Conservation (phyloP, 2,329 filamentous ascomycete species). For the Stagonosporopsis tanaceti region DNA sequence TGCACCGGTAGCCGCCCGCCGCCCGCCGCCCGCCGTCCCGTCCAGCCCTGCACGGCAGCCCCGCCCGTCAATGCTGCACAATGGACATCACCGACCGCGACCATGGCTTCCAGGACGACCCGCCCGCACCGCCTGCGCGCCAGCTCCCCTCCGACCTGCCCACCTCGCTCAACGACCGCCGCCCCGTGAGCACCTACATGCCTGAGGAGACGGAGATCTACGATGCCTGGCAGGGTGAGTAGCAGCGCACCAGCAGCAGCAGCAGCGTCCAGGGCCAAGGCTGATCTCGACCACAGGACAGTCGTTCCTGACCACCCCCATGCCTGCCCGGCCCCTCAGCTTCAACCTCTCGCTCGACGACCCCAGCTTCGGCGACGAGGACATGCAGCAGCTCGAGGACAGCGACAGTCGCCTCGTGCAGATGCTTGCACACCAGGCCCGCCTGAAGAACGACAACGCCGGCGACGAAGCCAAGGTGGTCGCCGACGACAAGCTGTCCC, state of each 20-base stretch:
- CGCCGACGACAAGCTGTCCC: conserved; percentile 74
- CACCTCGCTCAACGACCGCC: conserved; percentile 88
- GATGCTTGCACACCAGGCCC: conserved; percentile 95
- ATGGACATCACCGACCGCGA: conserved; percentile 49
- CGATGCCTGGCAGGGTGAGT: conserved; percentile 94
- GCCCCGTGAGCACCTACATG: conserved; percentile 67
- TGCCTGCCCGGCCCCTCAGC: conserved; percentile 81
- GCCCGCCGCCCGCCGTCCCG: background rate
- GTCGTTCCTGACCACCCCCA: conserved; percentile 89
- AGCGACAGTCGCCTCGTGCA: conserved; percentile 90
- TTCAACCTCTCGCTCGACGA: conserved; percentile 89
- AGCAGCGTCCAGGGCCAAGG: background rate
- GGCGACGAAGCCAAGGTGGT: conserved; percentile 81
- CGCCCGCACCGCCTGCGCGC: conserved; percentile 49
- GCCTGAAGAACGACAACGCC: conserved; percentile 74
- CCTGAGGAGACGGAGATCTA: conserved; percentile 93
- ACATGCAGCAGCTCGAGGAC: conserved; percentile 67
- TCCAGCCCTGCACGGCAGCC: background rate
- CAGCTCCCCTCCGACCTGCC: conserved; percentile 84
- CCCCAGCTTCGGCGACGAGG: conserved; percentile 74
- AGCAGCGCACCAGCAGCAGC: conserved; percentile 26
- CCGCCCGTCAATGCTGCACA: conserved; percentile 37
- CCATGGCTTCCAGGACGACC: conserved; percentile 46
- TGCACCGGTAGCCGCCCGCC: conserved; percentile 5
- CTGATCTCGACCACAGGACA: conserved; percentile 68